These are phyloP conservation scores for Dendrobium chrysotoxum DNA, from an alignment of 106 monocot genomes.

Conservation along the genomic window DNA sequence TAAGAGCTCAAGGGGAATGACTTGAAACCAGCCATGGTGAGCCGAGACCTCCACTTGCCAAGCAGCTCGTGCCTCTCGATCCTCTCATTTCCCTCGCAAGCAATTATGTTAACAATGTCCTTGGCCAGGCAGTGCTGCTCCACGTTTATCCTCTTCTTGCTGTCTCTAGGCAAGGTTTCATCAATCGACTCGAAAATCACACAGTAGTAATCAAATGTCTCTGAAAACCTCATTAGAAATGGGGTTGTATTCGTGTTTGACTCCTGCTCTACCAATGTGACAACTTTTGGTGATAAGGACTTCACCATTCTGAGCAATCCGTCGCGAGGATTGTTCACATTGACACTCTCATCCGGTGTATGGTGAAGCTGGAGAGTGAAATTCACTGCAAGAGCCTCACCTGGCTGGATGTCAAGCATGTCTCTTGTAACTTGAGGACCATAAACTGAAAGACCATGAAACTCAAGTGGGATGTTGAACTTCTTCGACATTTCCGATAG, in stretches of 20 bases:
- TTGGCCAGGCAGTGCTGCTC: slow-evolving; percentile 93
- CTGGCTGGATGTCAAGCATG: slow-evolving; percentile 66
- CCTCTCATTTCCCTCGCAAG: slow-evolving; percentile 74
- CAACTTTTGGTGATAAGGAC: slow-evolving; percentile 69
- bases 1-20: slow-evolving; percentile 68
- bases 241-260: slow-evolving; percentile 86
- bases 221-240: slow-evolving; percentile 66
- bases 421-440: slow-evolving; percentile 48
- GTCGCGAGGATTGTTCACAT: slow-evolving; percentile 81
- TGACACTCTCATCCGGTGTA: slow-evolving; percentile 90
- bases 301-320: slow-evolving; percentile 88
- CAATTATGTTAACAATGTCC: slow-evolving; percentile 33
- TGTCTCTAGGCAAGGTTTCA: slow-evolving; percentile 46
- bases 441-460: slow-evolving; percentile 31
- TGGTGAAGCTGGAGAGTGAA: slow-evolving; percentile 85
- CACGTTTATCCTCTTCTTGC: slow-evolving; percentile 62
- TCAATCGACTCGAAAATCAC: slow-evolving; percentile 92
- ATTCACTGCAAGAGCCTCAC: slow-evolving; percentile 78
- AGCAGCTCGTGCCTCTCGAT: slow-evolving; percentile 84
- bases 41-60: slow-evolving; percentile 84
- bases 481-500: slow-evolving; percentile 48
- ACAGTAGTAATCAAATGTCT: slow-evolving; percentile 75
- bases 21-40: slow-evolving; percentile 86
- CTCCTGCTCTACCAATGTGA: slow-evolving; percentile 86
- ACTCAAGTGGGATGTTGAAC: slow-evolving; percentile 74